These are phyloP conservation scores for Erigeron philadelphicus DNA, from an alignment of 140 eudicot species.

Conservation along the genomic window DNA sequence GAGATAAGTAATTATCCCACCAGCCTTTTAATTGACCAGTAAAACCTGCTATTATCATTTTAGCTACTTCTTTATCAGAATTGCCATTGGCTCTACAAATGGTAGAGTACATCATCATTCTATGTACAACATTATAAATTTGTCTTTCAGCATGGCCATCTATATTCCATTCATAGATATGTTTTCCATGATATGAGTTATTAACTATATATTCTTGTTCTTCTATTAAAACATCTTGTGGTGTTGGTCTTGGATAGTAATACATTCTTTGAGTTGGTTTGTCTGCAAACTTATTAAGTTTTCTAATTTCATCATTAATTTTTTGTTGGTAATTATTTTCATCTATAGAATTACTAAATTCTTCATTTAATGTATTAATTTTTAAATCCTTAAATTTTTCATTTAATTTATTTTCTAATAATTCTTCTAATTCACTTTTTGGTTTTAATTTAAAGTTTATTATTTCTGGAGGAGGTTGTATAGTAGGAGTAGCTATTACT, in stretches of 20 bases:
- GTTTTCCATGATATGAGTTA: not conserved
- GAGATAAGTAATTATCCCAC: constrained; percentile 6
- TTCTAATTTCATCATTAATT: not conserved
- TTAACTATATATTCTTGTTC: not conserved
- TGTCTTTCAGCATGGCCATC: not conserved
- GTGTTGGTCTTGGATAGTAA: not conserved
- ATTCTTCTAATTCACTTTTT: too few species aligned
- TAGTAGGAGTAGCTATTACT: too few species aligned
- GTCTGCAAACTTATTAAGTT: not conserved
- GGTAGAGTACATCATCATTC: too few species aligned
- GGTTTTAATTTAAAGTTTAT: too few species aligned
- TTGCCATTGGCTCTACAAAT: not conserved
- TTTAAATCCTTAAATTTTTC: not conserved
- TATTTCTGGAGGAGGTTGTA: too few species aligned
- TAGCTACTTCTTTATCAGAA: not conserved
- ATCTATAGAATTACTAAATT: not conserved
- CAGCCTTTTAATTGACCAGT: not conserved
- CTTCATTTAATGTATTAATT: not conserved
- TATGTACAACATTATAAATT: too few species aligned
- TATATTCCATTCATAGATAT: not conserved
- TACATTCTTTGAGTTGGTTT: not conserved
- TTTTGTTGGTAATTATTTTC: too few species aligned
- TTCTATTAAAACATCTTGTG: not conserved
- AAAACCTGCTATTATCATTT: not conserved
- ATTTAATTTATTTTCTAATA: not conserved